Evolutionary conservation across 23 red algal species (phyloP), one percentile per base, ranked within the genome.

Genomic region (Pyropia yezoensis): DNA sequence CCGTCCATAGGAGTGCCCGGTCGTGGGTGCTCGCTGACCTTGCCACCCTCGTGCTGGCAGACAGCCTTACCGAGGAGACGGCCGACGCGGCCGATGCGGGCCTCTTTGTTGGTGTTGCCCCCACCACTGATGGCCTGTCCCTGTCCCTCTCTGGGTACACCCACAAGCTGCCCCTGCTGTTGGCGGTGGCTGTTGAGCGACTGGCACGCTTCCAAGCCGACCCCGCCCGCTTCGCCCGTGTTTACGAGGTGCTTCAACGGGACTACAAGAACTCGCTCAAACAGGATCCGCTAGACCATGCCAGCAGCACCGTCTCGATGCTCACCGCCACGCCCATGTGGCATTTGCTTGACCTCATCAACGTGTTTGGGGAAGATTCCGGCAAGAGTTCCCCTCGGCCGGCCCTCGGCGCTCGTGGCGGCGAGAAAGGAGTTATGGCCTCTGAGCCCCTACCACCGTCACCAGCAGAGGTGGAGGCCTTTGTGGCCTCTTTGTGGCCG

Each of bases 21-120:
- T 67, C 80, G 24, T 52, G 67, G 47, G 75, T 96, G 24, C 30
- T 96, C 33, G 66, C 70, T 8, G 80, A 87, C 15, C 51, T 89
- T 12, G 52, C 76, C 20, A 49, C 72, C 15, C 49, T 52, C 50
- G 24, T 89, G 33, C 33, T 96, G 9, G 70, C 89, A 52, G 92
- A 96, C 50, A 67, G 57, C 27, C 54, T 96, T 0, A 86, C 32
- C 52, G 70, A 83, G 33, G 74, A 50, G 58, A 71, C 85, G 1
- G 89, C 89, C 67, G 77, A 88, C 61, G 84, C 92, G 6, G 63
- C 82, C 24, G 54, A 75, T 25, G 92, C 92, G 16, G 92, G 68
- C 18, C 73, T 81, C 52, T 23, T 6, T 2, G 74, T 87, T 57
- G 57, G 45, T 13, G 23, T 85, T 3, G 58, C 62, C 22, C 66